Conservation (phyloP, 2,329 filamentous ascomycete genomes). For the Fusarium sp. region DNA sequence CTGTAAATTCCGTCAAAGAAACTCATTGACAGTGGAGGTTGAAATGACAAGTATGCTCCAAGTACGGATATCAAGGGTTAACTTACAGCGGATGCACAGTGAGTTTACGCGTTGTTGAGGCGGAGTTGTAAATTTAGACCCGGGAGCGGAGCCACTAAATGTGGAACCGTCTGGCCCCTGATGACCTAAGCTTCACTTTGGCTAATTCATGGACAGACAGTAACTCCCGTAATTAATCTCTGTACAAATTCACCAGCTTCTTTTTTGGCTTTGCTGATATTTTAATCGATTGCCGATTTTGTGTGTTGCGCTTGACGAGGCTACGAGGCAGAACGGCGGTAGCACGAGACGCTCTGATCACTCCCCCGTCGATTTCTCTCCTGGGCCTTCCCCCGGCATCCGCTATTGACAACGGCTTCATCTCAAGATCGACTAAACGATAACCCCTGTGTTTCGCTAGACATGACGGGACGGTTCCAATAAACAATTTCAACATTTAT, state of each 20-base stretch:
- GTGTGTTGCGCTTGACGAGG: not conserved
- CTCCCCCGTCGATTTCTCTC: not conserved
- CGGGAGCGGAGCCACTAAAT: constrained; percentile 26
- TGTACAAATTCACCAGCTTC: constrained; percentile 15
- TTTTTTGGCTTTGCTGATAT: not conserved
- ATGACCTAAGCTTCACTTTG: constrained; percentile 44
- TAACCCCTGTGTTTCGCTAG: constrained; percentile 27
- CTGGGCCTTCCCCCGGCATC: constrained; percentile 5
- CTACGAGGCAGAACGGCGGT: not conserved
- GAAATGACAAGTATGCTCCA: not conserved
- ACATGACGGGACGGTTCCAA: constrained; percentile 21
- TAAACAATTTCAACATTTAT: constrained; percentile 2
- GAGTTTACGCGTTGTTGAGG: constrained; percentile 35
- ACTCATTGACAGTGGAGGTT: no score
- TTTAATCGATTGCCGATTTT: constrained; percentile 16
- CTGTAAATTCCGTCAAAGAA: not conserved
- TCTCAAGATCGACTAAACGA: constrained; percentile 14
- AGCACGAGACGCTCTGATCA: not conserved
- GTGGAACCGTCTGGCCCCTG: constrained; percentile 43
- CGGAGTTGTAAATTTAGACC: constrained; percentile 27
- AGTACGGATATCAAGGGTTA: not conserved
- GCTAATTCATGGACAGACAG: constrained; percentile 6
- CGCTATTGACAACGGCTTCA: constrained; percentile 25
- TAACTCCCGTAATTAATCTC: constrained; percentile 28
- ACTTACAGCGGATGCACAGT: constrained; percentile 14